Percentiles rank a stretch among this genome's conserved stretches.
These are phyloP conservation scores for Sanghuangporus weigelae DNA, from an alignment of 1,284 basidiomycete genomes.

Conservation along the genomic window DNA sequence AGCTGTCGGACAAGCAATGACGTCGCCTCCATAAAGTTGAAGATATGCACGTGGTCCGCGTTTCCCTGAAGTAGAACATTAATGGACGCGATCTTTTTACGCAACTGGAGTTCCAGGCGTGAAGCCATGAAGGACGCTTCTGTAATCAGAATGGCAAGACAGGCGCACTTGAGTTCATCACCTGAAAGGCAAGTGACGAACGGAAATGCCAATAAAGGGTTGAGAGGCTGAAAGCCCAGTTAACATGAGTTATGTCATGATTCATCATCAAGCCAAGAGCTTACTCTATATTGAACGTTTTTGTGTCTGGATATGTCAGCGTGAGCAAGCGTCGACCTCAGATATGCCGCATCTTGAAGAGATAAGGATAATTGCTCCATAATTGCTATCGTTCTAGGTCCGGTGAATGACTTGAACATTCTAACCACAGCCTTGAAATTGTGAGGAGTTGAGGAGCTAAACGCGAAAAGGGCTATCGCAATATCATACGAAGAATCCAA, in stretches of 20 bases:
- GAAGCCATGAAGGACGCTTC: not conserved
- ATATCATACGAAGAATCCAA: not conserved
- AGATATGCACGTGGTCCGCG: not conserved
- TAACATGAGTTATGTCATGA: not conserved
- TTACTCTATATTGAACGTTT: not conserved
- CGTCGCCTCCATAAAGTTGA: not conserved
- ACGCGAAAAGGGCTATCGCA: not conserved
- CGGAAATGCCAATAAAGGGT: not conserved
- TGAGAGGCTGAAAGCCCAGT: constrained; percentile 3
- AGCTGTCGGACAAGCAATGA: not conserved
- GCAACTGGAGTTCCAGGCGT: not conserved
- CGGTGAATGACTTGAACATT: not conserved
- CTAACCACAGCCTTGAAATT: not conserved
- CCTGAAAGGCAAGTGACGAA: not conserved
- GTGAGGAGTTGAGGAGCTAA: not conserved
- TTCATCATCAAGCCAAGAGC: not conserved
- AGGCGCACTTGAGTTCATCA: not conserved
- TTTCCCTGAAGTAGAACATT: not conserved
- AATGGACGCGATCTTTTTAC: not conserved
- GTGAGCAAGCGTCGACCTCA: not conserved
- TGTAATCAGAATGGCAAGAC: not conserved
- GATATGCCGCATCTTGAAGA: not conserved
- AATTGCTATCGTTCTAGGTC: not conserved
- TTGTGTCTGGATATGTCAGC: not conserved
- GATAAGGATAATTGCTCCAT: not conserved